Evolutionary conservation across 495 filamentous ascomycete species (phyloP).

Genomic region (Neurospora sp.): DNA sequence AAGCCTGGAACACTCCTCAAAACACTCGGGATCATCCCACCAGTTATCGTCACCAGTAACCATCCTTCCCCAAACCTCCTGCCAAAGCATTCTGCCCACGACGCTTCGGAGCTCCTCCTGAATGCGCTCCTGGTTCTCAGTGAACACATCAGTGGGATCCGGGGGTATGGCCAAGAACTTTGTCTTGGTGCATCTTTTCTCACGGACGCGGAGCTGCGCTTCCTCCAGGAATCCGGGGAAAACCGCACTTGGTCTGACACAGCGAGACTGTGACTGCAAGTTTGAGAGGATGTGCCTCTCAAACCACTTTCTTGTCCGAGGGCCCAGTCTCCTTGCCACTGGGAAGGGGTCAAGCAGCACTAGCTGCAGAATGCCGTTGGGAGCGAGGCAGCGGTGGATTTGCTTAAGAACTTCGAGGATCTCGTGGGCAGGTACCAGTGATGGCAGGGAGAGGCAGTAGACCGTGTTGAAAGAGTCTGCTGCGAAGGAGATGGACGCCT

Average conservation of each 20-base stretch:
- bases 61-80: slow-evolving; percentile 36
- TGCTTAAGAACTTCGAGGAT: slow-evolving; percentile 27
- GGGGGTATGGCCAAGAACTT: slow-evolving; percentile 23
- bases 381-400: slow-evolving; percentile 28
- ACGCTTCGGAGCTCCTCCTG: slow-evolving; percentile 27
- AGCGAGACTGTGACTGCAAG: slow-evolving; percentile 34
- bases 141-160: slow-evolving; percentile 3
- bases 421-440: slow-evolving; percentile 26
- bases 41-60: slow-evolving; percentile 37
- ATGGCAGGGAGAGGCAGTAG: slow-evolving; percentile 27
- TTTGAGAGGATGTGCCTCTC: slow-evolving; percentile 37
- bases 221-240: slow-evolving; percentile 36
- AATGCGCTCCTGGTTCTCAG: slow-evolving; percentile 4
- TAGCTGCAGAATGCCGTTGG: slow-evolving; percentile 31
- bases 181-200: slow-evolving; percentile 24
- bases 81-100: slow-evolving; percentile 32
- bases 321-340: slow-evolving; percentile 31
- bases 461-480: slow-evolving; percentile 25
- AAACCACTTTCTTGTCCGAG: slow-evolving; percentile 36
- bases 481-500: slow-evolving; percentile 21
- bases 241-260: slow-evolving; percentile 30
- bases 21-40: slow-evolving; percentile 39
- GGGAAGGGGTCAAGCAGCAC: slow-evolving; percentile 39
- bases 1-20: slow-evolving; percentile 35
- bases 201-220: slow-evolving; percentile 24